phyloP scores from a whole-genome alignment of 2,329 filamentous ascomycete genomes.

The Fusarium coffeatum region DNA sequence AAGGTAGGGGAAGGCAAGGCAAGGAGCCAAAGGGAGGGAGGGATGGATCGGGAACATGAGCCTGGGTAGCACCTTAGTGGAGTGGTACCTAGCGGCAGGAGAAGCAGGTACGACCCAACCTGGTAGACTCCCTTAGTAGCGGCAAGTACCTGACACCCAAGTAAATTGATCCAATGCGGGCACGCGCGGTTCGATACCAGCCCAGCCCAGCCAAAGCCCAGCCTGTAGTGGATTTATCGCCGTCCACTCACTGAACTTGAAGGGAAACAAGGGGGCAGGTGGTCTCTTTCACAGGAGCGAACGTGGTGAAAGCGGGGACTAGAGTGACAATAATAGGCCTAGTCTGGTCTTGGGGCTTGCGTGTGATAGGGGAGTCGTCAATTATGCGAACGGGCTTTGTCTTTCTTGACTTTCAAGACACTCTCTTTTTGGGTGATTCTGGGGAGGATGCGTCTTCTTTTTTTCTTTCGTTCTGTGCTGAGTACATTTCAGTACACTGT shows the following conservation, averaged over 20 bases:
- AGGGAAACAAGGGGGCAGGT: constrained; percentile 25
- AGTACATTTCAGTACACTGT: neutral
- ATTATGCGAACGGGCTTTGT: constrained; percentile 12
- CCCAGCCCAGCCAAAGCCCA: constrained; percentile 2
- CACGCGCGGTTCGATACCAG: constrained; percentile 22
- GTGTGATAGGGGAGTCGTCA: constrained; percentile 33
- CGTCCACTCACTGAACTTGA: constrained; percentile 6
- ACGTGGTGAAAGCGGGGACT: constrained; percentile 34
- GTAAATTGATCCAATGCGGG: constrained; percentile 22
- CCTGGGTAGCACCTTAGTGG: constrained; percentile 24
- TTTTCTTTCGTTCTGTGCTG: neutral
- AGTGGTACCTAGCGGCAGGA: constrained; percentile 1
- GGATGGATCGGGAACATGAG: constrained; percentile 26
- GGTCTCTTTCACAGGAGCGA: constrained; percentile 21
- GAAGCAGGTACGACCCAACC: constrained; percentile 33
- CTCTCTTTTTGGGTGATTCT: neutral
- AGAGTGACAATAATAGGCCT: constrained; percentile 36
- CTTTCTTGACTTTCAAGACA: neutral
- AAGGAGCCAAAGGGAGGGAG: constrained; percentile 28
- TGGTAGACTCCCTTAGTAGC: constrained; percentile 14
- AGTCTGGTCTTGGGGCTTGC: constrained; percentile 34
- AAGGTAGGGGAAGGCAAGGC: neutral
- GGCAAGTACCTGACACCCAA: constrained; percentile 17
- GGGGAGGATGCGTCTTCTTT: neutral
- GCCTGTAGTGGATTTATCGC: neutral